Percentiles rank a stretch among this genome's conserved stretches.
These are phyloP conservation scores for Ophiostoma perfectum DNA, from an alignment of 2,329 filamentous ascomycete species.

Conservation along the genomic window DNA sequence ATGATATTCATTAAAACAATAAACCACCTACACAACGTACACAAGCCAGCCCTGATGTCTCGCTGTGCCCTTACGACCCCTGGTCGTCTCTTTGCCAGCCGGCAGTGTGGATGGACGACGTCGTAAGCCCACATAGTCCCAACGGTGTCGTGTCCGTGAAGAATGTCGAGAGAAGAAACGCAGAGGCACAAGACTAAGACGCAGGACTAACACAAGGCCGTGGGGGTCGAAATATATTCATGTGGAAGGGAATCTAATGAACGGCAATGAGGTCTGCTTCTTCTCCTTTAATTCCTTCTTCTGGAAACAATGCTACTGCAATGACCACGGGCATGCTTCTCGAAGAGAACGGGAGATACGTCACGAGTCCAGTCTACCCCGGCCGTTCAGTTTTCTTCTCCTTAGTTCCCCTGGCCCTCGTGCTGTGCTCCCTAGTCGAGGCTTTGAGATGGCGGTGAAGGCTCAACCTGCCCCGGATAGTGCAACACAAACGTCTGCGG, in stretches of 20 bases:
- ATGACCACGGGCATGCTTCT: background rate
- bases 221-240: conserved; percentile 7
- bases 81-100: background rate
- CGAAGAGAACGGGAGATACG: no score
- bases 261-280: background rate
- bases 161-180: background rate
- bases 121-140: conserved; percentile 7
- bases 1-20: no score
- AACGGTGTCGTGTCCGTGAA: background rate
- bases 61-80: no score
- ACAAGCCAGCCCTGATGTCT: no score
- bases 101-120: background rate
- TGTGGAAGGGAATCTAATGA: conserved; percentile 11
- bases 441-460: conserved; percentile 11
- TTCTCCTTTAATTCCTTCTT: background rate
- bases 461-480: background rate
- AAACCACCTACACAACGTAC: no score
- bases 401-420: background rate
- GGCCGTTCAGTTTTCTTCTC: background rate
- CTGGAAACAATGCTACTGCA: background rate
- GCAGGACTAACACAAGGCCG: background rate
- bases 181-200: background rate
- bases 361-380: no score
- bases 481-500: background rate
- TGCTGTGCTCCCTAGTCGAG: background rate